Evolutionary conservation across 306 rosid species (phyloP).

Genomic region (Gynostemma pentaphyllum): DNA sequence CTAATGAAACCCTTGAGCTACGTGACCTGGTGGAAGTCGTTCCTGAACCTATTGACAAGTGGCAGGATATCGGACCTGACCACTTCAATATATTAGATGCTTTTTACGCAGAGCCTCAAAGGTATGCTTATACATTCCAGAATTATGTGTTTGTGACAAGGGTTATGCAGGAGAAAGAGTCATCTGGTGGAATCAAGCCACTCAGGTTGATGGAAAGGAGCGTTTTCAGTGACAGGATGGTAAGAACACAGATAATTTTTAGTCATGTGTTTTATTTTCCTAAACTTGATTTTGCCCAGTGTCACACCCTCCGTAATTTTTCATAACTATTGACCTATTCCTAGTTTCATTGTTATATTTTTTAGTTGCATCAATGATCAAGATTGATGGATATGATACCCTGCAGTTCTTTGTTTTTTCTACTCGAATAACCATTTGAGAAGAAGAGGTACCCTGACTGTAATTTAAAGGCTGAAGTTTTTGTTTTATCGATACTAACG

Average conservation of each 20-base stretch:
- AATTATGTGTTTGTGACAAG: conserved; percentile 92
- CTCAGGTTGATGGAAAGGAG: conserved; percentile 98
- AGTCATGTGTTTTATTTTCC: neutral
- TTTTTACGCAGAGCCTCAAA: conserved; percentile 86
- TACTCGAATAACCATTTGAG: neutral
- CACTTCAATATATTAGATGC: conserved; percentile 92
- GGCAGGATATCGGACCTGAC: conserved; percentile 96
- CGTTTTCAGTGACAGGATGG: conserved; percentile 97
- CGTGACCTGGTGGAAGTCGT: conserved; percentile 92
- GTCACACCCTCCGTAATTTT: conserved; percentile 9
- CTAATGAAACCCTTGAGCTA: conserved; percentile 83
- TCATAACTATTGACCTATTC: neutral
- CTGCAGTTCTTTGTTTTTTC: neutral
- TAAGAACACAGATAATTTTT: conserved; percentile 21
- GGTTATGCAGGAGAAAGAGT: conserved; percentile 96
- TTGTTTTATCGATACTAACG: conserved; percentile 18
- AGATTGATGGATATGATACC: neutral
- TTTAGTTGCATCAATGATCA: neutral
- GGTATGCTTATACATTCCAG: conserved; percentile 98
- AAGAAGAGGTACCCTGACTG: neutral
- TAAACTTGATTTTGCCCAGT: neutral
- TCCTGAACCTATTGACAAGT: conserved; percentile 88
- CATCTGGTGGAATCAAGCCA: conserved; percentile 89
- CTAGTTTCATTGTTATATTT: neutral
- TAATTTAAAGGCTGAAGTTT: neutral